phyloP scores from a whole-genome alignment of 805 yeast genomes.

The Yarrowia osloensis region DNA sequence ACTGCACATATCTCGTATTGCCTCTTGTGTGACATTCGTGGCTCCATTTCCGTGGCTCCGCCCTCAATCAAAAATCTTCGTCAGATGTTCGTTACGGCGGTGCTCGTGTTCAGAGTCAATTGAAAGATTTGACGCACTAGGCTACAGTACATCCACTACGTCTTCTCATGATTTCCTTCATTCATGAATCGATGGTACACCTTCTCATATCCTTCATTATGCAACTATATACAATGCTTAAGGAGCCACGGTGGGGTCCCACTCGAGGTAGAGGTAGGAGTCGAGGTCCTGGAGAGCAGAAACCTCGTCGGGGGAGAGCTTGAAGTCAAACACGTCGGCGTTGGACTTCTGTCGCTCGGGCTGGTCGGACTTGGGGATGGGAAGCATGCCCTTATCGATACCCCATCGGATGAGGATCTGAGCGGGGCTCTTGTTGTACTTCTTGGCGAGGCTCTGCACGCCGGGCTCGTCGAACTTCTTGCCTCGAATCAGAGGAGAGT shows the following conservation, averaged over 20 bases:
- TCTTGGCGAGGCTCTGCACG: constrained; percentile 56
- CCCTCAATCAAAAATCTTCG: neutral
- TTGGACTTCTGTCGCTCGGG: constrained; percentile 63
- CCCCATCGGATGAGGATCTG: constrained; percentile 82
- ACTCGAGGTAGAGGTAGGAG: constrained; percentile 24
- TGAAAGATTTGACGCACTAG: neutral
- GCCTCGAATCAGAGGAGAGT: constrained; percentile 53
- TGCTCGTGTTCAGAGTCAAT: neutral
- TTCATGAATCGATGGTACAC: no score
- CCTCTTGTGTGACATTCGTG: no score
- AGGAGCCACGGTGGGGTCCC: constrained; percentile 24
- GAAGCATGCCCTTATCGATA: constrained; percentile 71
- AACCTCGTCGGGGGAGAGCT: constrained; percentile 56
- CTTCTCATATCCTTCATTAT: no score
- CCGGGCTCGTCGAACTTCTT: constrained; percentile 53
- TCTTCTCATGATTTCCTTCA: no score
- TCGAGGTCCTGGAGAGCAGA: constrained; percentile 35
- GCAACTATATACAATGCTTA: neutral
- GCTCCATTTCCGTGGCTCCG: neutral
- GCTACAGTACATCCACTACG: neutral
- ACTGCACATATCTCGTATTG: no score
- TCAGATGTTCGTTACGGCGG: neutral
- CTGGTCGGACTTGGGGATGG: constrained; percentile 80
- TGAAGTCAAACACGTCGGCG: constrained; percentile 57
- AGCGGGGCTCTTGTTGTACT: constrained; percentile 58